Evolutionary conservation across 2,329 filamentous ascomycete genomes (phyloP), one percentile per base, ranked within the genome.

Genomic region (Domatiomyces catenatus): DNA sequence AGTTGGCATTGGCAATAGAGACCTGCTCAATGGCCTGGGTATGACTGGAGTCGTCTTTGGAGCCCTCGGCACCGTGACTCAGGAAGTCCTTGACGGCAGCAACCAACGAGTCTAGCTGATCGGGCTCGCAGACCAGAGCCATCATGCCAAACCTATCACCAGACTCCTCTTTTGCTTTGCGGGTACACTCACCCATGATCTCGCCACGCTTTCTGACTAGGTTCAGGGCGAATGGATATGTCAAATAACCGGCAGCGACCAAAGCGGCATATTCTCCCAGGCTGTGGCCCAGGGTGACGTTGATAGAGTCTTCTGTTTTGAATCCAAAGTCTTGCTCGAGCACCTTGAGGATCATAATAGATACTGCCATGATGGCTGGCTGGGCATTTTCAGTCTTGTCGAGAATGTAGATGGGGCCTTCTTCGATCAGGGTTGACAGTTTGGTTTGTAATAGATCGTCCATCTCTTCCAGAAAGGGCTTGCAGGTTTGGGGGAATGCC

Each of bases 281-380:
- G 3, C 86, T 94, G 68, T 96, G 90, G 8, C 90, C 90, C 20
- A 95, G 74, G 0, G 85, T 86, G 36, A 93, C 80, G 67, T 94
- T 86, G 44, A 88, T 81, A 52, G 82, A 75, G 50, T 84, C 77
- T 7, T 72, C 68, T 5, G 81, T 76, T 51, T 77, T 73, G 69
- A 95, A 94, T 42, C 76, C 80, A 63, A 90, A 95, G 58, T 94
- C 86, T 54, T 77, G 72, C 69, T 95, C 87, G 56, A 96, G 75
- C 53, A 95, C 81, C 50, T 86, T 83, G 50, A 95, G 75, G 62
- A 95, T 93, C 52, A 94, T 76, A 62, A 95, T 81, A 24, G 86
- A 93, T 3, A 87, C 92, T 12, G 88, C 86, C 87, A 96, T 94
- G 66, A 95, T 94, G 60, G 90, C 89, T 1, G 90, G 90, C 67